These are phyloP conservation scores for Coniochaeta ligniaria DNA, from an alignment of 2,329 filamentous ascomycete species.

Conservation along the genomic window DNA sequence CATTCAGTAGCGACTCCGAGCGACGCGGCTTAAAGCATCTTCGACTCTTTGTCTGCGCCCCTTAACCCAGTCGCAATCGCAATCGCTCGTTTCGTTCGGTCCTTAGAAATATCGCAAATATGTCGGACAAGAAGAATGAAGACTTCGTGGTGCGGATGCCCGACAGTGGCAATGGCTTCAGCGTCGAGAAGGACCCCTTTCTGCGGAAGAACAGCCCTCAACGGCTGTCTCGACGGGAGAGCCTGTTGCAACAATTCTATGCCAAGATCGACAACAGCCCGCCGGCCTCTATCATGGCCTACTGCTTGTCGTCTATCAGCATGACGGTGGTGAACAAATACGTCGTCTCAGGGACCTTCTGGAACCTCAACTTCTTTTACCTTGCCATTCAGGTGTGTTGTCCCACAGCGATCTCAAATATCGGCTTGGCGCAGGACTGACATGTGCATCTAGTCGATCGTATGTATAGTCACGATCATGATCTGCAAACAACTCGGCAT, in stretches of 20 bases:
- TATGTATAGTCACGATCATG: conserved; percentile 81
- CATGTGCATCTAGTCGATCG: conserved; percentile 57
- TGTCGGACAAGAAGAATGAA: conserved; percentile 87
- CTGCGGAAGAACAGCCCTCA: conserved; percentile 31
- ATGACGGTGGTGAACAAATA: conserved; percentile 99
- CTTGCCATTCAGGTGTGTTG: conserved; percentile 80
- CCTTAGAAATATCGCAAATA: conserved; percentile 31
- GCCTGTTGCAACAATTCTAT: conserved; percentile 28
- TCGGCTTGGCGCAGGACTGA: background rate
- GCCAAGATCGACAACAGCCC: conserved; percentile 66
- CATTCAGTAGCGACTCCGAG: background rate
- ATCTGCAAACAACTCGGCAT: conserved; percentile 73
- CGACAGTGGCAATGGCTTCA: conserved; percentile 44
- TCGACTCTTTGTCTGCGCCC: background rate
- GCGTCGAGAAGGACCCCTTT: conserved; percentile 46
- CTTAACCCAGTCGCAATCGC: conserved; percentile 1
- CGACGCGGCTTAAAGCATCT: background rate
- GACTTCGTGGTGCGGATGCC: conserved; percentile 68
- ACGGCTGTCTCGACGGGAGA: conserved; percentile 13
- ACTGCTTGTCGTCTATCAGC: conserved; percentile 93
- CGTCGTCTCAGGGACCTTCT: conserved; percentile 81
- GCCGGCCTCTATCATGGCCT: conserved; percentile 72
- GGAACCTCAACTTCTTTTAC: conserved; percentile 96
- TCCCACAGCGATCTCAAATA: background rate
- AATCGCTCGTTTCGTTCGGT: conserved; percentile 7